Conservation (phyloP, 2,329 filamentous ascomycete species). For the Botryotinia calthae region DNA sequence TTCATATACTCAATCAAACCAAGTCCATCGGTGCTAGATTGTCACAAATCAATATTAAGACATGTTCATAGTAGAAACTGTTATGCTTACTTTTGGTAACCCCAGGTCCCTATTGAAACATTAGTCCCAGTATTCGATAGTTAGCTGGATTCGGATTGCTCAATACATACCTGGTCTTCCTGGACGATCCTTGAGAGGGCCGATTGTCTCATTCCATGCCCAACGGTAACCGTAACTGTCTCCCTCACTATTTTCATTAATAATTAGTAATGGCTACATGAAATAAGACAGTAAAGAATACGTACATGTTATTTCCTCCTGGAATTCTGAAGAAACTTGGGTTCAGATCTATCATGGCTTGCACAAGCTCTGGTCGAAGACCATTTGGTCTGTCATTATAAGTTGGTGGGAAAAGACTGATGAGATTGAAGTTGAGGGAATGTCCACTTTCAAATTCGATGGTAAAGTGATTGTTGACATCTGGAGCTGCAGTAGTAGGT, state of each 20-base stretch:
- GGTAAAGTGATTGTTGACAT: constrained; percentile 53
- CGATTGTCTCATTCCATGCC: constrained; percentile 45
- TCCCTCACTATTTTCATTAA: constrained; percentile 30
- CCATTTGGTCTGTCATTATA: constrained; percentile 57
- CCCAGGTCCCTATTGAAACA: constrained; percentile 18
- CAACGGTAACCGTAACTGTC: constrained; percentile 32
- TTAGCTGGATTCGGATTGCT: neutral
- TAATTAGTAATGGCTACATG: constrained; percentile 31
- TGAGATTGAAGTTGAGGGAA: constrained; percentile 54
- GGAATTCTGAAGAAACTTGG: constrained; percentile 61
- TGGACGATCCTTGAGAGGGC: constrained; percentile 40
- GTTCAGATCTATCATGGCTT: constrained; percentile 51
- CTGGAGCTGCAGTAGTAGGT: constrained; percentile 25
- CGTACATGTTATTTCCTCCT: constrained; percentile 60
- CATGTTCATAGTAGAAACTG: too few relatives aligned
- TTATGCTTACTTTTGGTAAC: constrained; percentile 19
- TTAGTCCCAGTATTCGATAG: neutral
- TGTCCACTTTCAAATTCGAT: constrained; percentile 49
- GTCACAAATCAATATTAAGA: constrained; percentile 26
- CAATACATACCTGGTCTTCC: constrained; percentile 45
- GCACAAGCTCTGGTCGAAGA: constrained; percentile 53
- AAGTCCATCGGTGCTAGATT: constrained; percentile 46
- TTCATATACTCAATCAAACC: constrained; percentile 51
- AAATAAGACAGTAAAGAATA: neutral
- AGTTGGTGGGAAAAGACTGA: constrained; percentile 59